phyloP scores from a whole-genome alignment of 2,329 filamentous ascomycete genomes.

The Decorospora gaudefroyi region DNA sequence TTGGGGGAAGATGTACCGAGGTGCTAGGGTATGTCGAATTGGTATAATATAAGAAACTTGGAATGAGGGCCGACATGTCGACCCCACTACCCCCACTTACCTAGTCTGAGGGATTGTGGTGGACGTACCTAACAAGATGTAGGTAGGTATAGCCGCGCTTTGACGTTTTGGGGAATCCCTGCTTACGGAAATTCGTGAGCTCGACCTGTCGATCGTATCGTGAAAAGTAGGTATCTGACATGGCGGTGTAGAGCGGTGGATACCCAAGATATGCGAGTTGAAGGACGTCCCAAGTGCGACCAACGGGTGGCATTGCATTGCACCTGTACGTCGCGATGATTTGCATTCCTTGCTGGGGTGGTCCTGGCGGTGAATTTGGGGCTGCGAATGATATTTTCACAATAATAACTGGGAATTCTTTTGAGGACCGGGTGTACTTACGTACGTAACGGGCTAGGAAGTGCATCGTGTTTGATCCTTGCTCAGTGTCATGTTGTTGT shows the following conservation, averaged over 20 bases:
- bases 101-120: background rate
- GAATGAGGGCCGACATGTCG: slow-evolving; percentile 4
- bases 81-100: background rate
- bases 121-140: slow-evolving; percentile 9
- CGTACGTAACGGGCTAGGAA: no score
- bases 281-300: slow-evolving; percentile 3
- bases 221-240: slow-evolving; percentile 10
- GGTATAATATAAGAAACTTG: slow-evolving; percentile 6
- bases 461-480: no score
- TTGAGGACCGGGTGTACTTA: no score
- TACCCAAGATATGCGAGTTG: slow-evolving; percentile 2
- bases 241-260: slow-evolving; percentile 31
- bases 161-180: slow-evolving; percentile 12
- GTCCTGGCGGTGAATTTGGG: slow-evolving; percentile 1
- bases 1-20: slow-evolving; percentile 7
- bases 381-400: slow-evolving; percentile 1
- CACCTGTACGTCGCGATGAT: background rate
- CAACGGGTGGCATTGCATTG: slow-evolving; percentile 1
- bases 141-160: slow-evolving; percentile 3
- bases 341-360: slow-evolving; percentile 1
- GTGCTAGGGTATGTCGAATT: background rate
- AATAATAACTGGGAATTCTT: no score
- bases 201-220: slow-evolving; percentile 13
- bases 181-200: slow-evolving; percentile 8
- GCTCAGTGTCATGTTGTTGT: no score